Evolutionary conservation across 805 yeast genomes (phyloP).

Genomic region (Lipomyces yamadae): DNA sequence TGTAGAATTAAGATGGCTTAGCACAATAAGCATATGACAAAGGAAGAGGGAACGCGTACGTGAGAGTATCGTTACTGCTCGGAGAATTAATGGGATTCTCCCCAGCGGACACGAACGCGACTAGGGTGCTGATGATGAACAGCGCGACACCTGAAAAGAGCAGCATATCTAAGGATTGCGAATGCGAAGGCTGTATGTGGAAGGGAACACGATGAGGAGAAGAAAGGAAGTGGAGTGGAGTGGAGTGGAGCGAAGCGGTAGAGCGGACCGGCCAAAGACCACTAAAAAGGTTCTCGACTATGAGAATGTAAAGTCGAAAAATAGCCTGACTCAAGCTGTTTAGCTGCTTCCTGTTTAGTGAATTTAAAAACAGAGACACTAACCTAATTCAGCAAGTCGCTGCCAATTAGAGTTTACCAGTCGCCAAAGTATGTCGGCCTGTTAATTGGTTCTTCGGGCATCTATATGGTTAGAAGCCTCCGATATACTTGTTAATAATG

Average conservation of each 20-base stretch:
- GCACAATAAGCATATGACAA: neutral
- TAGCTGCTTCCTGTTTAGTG: neutral
- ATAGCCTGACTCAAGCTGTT: neutral
- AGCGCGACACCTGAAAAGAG: slow-evolving; percentile 4
- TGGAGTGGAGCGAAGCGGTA: no score
- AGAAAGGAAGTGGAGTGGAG: slow-evolving; percentile 1
- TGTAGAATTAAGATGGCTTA: slow-evolving; percentile 2
- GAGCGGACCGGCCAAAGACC: no score
- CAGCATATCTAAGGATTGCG: slow-evolving; percentile 4
- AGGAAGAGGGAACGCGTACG: slow-evolving; percentile 12
- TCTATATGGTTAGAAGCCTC: no score
- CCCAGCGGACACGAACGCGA: slow-evolving; percentile 23
- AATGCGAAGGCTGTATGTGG: neutral
- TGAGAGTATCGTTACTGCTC: slow-evolving; percentile 24
- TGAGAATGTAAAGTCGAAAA: neutral
- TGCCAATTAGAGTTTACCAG: neutral
- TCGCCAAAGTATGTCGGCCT: no score
- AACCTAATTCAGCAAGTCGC: neutral
- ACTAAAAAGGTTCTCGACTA: no score
- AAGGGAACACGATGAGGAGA: neutral
- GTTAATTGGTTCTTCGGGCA: no score
- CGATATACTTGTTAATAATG: no score
- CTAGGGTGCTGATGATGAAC: slow-evolving; percentile 20
- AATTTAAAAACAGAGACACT: neutral
- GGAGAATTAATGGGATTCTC: slow-evolving; percentile 33